Conservation (phyloP, 164 flowering plant species). For the Taxillus chinensis region DNA sequence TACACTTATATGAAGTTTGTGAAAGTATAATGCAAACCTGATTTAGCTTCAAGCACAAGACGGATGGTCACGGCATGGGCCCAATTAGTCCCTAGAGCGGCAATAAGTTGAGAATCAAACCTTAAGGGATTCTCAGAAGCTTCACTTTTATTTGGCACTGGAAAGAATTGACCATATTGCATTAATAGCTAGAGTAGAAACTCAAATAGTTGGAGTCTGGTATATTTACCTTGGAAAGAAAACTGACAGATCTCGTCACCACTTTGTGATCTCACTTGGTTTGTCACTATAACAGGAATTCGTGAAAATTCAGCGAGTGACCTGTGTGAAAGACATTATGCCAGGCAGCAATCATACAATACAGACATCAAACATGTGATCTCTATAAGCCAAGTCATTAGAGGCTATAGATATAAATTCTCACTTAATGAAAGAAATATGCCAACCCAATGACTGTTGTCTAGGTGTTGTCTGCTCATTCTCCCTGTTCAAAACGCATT, state of each 20-base stretch:
- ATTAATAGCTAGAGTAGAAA: not conserved
- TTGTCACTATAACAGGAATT: conserved; percentile 75
- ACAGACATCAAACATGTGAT: too few species aligned
- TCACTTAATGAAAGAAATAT: conserved; percentile 76
- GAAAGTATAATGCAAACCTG: conserved; percentile 31
- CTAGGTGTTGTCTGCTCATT: conserved; percentile 27
- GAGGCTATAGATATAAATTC: conserved; percentile 8
- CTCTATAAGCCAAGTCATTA: too few species aligned
- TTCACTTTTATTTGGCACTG: conserved; percentile 30
- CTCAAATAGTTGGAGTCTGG: not conserved
- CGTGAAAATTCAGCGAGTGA: conserved; percentile 74
- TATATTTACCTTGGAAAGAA: conserved; percentile 53
- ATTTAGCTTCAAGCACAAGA: conserved; percentile 61
- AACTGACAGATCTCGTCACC: conserved; percentile 32
- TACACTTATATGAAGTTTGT: too few species aligned
- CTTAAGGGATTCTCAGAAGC: conserved; percentile 18
- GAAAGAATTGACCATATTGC: conserved; percentile 7
- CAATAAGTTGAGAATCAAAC: conserved; percentile 58
- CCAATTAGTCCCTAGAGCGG: conserved; percentile 78
- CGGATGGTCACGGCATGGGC: conserved; percentile 83
- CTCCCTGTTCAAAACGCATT: conserved; percentile 36
- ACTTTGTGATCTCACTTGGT: conserved; percentile 70
- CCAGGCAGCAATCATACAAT: not conserved
- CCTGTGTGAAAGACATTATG: conserved; percentile 20
- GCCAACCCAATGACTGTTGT: conserved; percentile 67